A percentile compares a stretch with the other conserved stretches of the same genome.
Evolutionary conservation across 805 yeast genomes (phyloP).

Genomic region (Candida ulmi): DNA sequence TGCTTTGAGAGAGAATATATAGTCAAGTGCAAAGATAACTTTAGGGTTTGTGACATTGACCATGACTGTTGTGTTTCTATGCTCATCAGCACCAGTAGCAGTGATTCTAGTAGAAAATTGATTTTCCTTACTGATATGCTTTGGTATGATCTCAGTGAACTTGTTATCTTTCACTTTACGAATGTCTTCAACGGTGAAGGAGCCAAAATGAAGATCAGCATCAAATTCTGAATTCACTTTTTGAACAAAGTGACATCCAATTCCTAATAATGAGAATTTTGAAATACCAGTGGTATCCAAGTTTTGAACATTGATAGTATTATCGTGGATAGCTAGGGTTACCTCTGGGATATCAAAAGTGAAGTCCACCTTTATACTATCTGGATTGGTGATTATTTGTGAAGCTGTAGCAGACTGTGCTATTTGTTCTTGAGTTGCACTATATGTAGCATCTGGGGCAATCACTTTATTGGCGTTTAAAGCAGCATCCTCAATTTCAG

Average conservation of each 20-base stretch:
- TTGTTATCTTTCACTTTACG: constrained; percentile 57
- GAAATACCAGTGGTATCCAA: constrained; percentile 44
- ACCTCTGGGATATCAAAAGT: constrained; percentile 56
- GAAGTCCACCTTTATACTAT: constrained; percentile 35
- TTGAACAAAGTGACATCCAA: constrained; percentile 46
- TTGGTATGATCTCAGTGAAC: constrained; percentile 79
- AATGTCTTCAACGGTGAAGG: constrained; percentile 75
- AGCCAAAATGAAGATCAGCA: constrained; percentile 58
- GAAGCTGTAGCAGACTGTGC: constrained; percentile 19
- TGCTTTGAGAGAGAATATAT: constrained; percentile 64
- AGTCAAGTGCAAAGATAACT: constrained; percentile 79
- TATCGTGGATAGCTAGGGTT: constrained; percentile 54
- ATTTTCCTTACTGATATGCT: constrained; percentile 50
- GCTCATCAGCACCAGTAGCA: constrained; percentile 34
- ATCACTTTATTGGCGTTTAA: constrained; percentile 52
- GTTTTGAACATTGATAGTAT: constrained; percentile 33
- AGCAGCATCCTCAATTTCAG: constrained; percentile 60
- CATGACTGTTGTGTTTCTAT: constrained; percentile 43
- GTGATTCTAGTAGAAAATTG: constrained; percentile 61
- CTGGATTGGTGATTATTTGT: constrained; percentile 11
- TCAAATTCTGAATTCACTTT: constrained; percentile 48
- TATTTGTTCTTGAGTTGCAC: constrained; percentile 8
- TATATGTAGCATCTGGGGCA: constrained; percentile 27
- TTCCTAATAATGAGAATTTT: constrained; percentile 52
- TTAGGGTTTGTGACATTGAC: constrained; percentile 76